Conservation (phyloP, 129 eudicot genomes). For the Pittosporum tobira region DNA sequence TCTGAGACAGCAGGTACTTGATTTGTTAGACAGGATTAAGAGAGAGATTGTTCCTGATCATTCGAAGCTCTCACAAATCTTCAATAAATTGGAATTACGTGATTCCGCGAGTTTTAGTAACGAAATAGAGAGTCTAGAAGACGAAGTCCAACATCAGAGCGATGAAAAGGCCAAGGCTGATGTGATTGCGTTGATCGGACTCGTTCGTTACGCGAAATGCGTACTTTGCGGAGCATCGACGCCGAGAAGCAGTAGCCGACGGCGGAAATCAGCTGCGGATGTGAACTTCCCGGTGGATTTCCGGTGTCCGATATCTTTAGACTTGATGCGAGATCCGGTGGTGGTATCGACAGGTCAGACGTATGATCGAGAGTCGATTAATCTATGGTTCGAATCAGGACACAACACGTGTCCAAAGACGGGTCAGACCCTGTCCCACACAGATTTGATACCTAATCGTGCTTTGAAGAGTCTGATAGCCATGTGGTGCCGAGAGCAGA, state of each 20-base stretch:
- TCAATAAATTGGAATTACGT: constrained; percentile 29
- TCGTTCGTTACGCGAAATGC: constrained; percentile 76
- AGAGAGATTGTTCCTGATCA: constrained; percentile 69
- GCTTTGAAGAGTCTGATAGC: constrained; percentile 75
- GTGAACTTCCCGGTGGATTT: constrained; percentile 65
- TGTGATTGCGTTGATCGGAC: constrained; percentile 62
- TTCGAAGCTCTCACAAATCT: constrained; percentile 39
- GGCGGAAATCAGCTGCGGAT: constrained; percentile 37
- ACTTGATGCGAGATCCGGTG: constrained; percentile 80
- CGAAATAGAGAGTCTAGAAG: constrained; percentile 73
- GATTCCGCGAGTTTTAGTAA: constrained; percentile 53
- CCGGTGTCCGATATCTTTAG: constrained; percentile 85
- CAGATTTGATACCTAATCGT: constrained; percentile 58
- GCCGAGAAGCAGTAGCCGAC: constrained; percentile 24
- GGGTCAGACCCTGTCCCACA: constrained; percentile 68
- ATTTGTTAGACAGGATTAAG: constrained; percentile 43
- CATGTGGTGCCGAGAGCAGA: constrained; percentile 90
- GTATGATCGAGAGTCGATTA: constrained; percentile 70
- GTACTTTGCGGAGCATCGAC: constrained; percentile 79
- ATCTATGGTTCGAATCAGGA: constrained; percentile 81
- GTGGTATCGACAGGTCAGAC: constrained; percentile 87
- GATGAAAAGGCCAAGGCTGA: constrained; percentile 55
- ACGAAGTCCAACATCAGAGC: constrained; percentile 49
- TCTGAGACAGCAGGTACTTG: constrained; percentile 36
- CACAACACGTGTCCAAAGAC: constrained; percentile 95